phyloP scores from a whole-genome alignment of 495 filamentous ascomycete genomes.

The Trichoderma erinaceum region DNA sequence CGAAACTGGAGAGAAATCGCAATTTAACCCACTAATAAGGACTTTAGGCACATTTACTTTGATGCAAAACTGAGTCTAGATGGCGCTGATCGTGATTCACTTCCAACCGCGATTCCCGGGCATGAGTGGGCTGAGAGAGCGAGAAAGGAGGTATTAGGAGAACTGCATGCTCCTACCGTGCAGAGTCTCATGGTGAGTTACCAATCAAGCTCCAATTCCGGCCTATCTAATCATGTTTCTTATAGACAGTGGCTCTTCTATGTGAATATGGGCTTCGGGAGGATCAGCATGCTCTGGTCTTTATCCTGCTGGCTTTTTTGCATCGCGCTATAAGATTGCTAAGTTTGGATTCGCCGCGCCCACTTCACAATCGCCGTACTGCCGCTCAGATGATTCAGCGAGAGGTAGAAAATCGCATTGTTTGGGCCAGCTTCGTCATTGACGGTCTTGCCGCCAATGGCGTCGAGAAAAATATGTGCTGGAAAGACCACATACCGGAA shows the following conservation, averaged over 20 bases:
- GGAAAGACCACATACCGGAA: neutral
- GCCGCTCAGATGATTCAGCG: neutral
- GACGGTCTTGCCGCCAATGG: constrained; percentile 10
- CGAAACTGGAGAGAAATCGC: neutral
- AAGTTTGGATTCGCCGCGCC: neutral
- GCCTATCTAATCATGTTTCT: neutral
- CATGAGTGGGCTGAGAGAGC: constrained; percentile 3
- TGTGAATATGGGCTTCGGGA: constrained; percentile 11
- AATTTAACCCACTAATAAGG: neutral
- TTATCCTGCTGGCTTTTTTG: constrained; percentile 7
- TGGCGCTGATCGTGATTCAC: neutral
- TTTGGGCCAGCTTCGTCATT: constrained; percentile 15
- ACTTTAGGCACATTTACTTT: neutral
- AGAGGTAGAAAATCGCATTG: constrained; percentile 8
- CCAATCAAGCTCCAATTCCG: neutral
- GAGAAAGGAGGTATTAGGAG: neutral
- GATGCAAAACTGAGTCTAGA: neutral
- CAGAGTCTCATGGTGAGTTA: constrained; percentile 5
- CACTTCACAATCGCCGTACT: neutral
- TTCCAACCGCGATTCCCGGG: neutral
- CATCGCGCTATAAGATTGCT: constrained; percentile 8
- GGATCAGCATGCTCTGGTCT: constrained; percentile 8
- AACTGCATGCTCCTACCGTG: constrained; percentile 2
- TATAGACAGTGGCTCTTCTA: neutral
- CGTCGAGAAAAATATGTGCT: constrained; percentile 13